Evolutionary conservation across 805 yeast species (phyloP).

Genomic region (Myxozyma mucilagina): DNA sequence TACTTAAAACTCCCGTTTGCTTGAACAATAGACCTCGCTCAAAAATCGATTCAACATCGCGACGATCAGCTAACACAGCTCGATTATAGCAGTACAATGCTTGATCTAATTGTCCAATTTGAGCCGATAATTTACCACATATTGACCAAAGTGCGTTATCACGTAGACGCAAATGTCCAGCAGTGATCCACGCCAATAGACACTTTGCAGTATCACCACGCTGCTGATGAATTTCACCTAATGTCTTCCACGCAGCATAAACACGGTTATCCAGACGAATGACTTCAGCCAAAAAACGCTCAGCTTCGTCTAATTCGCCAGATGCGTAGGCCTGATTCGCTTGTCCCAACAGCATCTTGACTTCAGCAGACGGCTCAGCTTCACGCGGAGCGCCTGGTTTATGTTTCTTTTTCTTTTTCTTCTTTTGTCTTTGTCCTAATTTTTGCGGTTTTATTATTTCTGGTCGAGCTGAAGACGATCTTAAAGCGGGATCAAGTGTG

Average conservation of each 20-base stretch:
- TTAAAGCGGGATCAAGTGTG: constrained; percentile 10
- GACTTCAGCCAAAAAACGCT: constrained; percentile 49
- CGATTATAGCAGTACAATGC: constrained; percentile 76
- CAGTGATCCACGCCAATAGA: constrained; percentile 77
- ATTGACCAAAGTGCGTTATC: constrained; percentile 78
- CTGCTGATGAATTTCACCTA: constrained; percentile 77
- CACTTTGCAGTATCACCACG: constrained; percentile 70
- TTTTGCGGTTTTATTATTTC: constrained; percentile 23
- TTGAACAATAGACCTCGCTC: constrained; percentile 68
- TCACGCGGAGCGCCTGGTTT: constrained; percentile 15
- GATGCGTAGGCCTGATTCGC: constrained; percentile 83
- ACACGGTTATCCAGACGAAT: constrained; percentile 75
- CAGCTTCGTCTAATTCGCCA: constrained; percentile 48
- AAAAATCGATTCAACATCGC: constrained; percentile 56
- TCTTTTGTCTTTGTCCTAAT: neutral
- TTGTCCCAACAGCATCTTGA: constrained; percentile 59
- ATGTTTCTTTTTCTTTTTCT: constrained; percentile 1
- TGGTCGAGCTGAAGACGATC: constrained; percentile 9
- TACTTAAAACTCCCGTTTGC: constrained; percentile 53
- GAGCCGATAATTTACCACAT: constrained; percentile 51
- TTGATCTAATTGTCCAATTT: constrained; percentile 60
- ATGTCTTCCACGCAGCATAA: constrained; percentile 79
- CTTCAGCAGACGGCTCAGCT: constrained; percentile 55
- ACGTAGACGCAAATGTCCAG: constrained; percentile 73
- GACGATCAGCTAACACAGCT: constrained; percentile 54